Evolutionary conservation across 768 basidiomycete species (phyloP).

Genomic region (Termitomyces sp.): DNA sequence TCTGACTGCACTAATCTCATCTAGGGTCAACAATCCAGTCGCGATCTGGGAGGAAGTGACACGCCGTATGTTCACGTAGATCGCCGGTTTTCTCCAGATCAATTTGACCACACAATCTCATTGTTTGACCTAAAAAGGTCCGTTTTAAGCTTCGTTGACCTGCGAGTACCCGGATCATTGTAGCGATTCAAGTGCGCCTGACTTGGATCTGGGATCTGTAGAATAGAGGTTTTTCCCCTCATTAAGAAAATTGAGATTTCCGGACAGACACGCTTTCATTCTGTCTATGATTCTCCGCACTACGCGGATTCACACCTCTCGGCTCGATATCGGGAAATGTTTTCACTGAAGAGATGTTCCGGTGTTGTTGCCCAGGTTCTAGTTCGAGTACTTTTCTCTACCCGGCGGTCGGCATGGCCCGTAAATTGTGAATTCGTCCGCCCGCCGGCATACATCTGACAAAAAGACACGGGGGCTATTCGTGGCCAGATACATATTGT

Average conservation of each 20-base stretch:
- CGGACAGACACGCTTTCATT: not conserved
- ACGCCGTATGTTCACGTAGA: constrained; percentile 18
- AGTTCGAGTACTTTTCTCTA: not conserved
- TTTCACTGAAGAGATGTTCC: not conserved
- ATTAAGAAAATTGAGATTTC: not conserved
- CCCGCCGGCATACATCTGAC: not conserved
- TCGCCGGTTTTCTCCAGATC: constrained; percentile 3
- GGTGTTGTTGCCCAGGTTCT: not conserved
- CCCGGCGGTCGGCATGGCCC: not conserved
- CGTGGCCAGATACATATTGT: not conserved
- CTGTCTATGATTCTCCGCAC: not conserved
- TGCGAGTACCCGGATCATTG: constrained; percentile 8
- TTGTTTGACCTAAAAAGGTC: not conserved
- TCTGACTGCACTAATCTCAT: constrained; percentile 17
- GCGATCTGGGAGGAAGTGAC: constrained; percentile 49
- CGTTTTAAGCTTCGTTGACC: constrained; percentile 4
- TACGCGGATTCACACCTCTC: not conserved
- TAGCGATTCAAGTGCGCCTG: not conserved
- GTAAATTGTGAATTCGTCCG: not conserved
- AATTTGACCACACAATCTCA: not conserved
- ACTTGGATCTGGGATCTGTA: constrained; percentile 6
- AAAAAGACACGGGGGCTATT: not conserved
- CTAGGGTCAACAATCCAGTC: constrained; percentile 50
- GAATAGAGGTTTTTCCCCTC: not conserved
- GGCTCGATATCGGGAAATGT: not conserved